Conservation (phyloP, 441 rosid genomes). For the Gossypium davidsonii region DNA sequence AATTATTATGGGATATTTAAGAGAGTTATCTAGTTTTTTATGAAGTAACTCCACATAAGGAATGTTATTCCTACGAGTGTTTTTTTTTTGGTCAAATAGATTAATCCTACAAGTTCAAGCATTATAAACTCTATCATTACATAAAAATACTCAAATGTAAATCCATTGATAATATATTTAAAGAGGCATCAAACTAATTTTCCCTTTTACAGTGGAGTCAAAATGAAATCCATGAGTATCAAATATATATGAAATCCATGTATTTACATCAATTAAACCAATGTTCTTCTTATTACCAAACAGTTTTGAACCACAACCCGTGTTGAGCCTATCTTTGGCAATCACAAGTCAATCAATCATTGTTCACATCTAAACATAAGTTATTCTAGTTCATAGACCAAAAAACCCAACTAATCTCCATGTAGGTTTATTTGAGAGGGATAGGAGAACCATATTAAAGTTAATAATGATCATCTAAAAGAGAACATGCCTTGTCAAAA, state of each 20-base stretch:
- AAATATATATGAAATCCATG: not conserved
- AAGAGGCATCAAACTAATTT: not conserved
- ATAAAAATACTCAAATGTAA: not conserved
- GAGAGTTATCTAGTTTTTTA: not conserved
- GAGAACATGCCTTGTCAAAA: slow-evolving; percentile 63
- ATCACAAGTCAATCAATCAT: not conserved
- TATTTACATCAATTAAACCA: not conserved
- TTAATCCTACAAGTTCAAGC: not conserved
- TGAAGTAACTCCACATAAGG: not conserved
- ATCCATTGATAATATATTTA: not conserved
- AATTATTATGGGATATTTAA: not conserved
- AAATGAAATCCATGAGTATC: not conserved
- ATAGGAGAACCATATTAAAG: not conserved
- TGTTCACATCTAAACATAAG: not conserved
- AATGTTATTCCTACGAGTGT: not conserved
- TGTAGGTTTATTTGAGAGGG: not conserved
- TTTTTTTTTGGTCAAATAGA: not conserved
- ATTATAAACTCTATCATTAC: not conserved
- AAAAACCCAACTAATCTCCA: not conserved
- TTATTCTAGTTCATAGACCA: not conserved
- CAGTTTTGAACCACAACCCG: not conserved
- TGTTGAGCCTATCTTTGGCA: not conserved
- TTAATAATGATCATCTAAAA: not conserved
- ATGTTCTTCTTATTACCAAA: not conserved
- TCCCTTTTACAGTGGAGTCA: not conserved